Percentiles rank a stretch among this genome's conserved stretches.
Conservation (phyloP, 306 rosid species). For the Lathyrus sativus region DNA sequence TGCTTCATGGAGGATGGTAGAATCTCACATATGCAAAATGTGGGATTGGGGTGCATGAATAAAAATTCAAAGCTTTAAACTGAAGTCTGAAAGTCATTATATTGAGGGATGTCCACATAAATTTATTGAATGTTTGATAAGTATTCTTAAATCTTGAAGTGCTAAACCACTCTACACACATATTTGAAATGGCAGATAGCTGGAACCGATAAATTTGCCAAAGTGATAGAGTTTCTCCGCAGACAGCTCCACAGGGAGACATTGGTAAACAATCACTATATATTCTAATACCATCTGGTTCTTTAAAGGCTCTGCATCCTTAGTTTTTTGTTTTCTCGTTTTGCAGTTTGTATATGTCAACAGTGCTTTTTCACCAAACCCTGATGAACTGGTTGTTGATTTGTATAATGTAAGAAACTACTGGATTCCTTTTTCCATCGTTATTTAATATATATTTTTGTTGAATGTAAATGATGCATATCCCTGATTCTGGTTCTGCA, state of each 20-base stretch:
- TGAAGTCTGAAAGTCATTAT: conserved; percentile 30
- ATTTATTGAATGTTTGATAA: neutral
- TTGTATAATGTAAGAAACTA: conserved; percentile 71
- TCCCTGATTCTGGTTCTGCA: conserved; percentile 14
- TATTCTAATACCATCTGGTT: conserved; percentile 5
- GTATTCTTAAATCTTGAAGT: conserved; percentile 6
- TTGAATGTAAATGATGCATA: conserved; percentile 18
- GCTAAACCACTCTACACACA: conserved; percentile 1
- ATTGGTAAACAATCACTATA: conserved; percentile 54
- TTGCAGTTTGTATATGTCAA: conserved; percentile 91
- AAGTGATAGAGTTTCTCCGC: conserved; percentile 88
- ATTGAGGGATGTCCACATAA: conserved; percentile 5
- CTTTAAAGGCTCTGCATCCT: conserved; percentile 35
- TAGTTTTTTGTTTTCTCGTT: conserved; percentile 28
- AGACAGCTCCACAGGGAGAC: conserved; percentile 91
- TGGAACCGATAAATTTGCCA: conserved; percentile 90
- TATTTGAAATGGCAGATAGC: conserved; percentile 55
- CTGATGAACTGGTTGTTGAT: conserved; percentile 86
- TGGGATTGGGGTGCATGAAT: conserved; percentile 17
- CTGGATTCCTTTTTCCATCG: conserved; percentile 21
- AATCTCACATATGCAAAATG: conserved; percentile 3
- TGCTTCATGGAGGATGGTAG: too few species aligned
- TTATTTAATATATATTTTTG: neutral
- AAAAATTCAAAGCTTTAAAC: neutral
- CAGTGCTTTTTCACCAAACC: conserved; percentile 92